Evolutionary conservation across 345 rosid genomes (phyloP).

Genomic region (Schrenkiella parvula): DNA sequence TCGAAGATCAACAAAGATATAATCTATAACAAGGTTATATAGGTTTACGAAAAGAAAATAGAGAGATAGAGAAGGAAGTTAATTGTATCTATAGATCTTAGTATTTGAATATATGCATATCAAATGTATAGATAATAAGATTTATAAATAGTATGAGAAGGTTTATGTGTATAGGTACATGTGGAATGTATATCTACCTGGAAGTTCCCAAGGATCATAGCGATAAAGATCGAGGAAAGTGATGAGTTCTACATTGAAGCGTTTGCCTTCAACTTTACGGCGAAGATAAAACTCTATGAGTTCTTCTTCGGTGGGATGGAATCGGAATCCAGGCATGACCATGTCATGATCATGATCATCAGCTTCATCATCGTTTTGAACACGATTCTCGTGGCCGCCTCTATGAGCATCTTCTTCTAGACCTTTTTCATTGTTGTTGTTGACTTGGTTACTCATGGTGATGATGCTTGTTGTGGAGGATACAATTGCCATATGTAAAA

Average conservation of each 20-base stretch:
- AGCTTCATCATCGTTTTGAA: constrained; percentile 26
- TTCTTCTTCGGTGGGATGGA: constrained; percentile 99
- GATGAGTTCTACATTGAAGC: constrained; percentile 93
- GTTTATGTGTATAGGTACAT: neutral
- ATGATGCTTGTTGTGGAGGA: constrained; percentile 53
- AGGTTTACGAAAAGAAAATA: constrained; percentile 6
- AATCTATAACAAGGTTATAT: neutral
- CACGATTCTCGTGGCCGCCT: constrained; percentile 21
- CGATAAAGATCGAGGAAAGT: constrained; percentile 99
- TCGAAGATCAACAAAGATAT: neutral
- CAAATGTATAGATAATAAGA: neutral
- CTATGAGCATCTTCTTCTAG: constrained; percentile 19
- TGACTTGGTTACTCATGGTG: constrained; percentile 29
- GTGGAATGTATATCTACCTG: constrained; percentile 51
- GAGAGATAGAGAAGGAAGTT: neutral
- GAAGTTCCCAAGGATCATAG: constrained; percentile 99
- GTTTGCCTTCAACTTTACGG: constrained; percentile 99
- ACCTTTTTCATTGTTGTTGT: constrained; percentile 29
- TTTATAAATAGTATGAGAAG: neutral
- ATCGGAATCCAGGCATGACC: constrained; percentile 98
- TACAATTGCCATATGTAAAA: constrained; percentile 59
- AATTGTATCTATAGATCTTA: constrained; percentile 11
- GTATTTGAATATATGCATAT: neutral
- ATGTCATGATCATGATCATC: constrained; percentile 90
- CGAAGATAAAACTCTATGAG: constrained; percentile 99